Evolutionary conservation across 2,329 filamentous ascomycete genomes (phyloP).

Genomic region (Colletotrichum somersetense): DNA sequence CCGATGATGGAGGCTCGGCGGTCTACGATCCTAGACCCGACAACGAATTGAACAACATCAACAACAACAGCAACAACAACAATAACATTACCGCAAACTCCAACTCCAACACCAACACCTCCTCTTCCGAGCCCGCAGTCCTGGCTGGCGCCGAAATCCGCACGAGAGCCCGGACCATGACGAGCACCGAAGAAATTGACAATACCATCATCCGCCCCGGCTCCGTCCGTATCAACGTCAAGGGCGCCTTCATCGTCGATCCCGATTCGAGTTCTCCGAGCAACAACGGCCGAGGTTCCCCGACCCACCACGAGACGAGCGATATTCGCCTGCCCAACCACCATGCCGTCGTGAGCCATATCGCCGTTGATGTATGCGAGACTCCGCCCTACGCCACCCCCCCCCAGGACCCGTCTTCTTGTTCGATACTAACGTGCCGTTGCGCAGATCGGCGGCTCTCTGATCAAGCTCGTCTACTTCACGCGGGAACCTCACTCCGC

Average conservation of each 20-base stretch:
- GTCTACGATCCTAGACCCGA: constrained; percentile 34
- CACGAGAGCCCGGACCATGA: constrained; percentile 52
- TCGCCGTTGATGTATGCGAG: constrained; percentile 87
- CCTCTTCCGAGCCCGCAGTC: constrained; percentile 21
- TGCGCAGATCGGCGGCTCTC: constrained; percentile 87
- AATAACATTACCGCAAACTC: background rate
- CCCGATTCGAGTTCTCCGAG: constrained; percentile 73
- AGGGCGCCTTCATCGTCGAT: constrained; percentile 96
- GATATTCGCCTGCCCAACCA: constrained; percentile 98
- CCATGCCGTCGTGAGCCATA: constrained; percentile 93
- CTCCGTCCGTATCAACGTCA: constrained; percentile 93
- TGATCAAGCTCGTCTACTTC: constrained; percentile 98
- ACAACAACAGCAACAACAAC: constrained; percentile 3
- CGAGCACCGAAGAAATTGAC: constrained; percentile 69
- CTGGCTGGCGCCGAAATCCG: constrained; percentile 27
- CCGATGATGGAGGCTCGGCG: constrained; percentile 36
- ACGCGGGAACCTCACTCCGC: constrained; percentile 85
- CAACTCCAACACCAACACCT: constrained; percentile 4
- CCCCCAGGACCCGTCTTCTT: constrained; percentile 42
- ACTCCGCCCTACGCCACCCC: background rate
- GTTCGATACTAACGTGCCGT: constrained; percentile 32
- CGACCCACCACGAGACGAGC: constrained; percentile 77
- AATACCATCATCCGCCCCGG: constrained; percentile 73
- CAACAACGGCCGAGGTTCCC: constrained; percentile 60
- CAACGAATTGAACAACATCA: constrained; percentile 18